Evolutionary conservation across 306 rosid species (phyloP), one percentile per base, ranked within the genome.

Genomic region (Sesbania bispinosa): DNA sequence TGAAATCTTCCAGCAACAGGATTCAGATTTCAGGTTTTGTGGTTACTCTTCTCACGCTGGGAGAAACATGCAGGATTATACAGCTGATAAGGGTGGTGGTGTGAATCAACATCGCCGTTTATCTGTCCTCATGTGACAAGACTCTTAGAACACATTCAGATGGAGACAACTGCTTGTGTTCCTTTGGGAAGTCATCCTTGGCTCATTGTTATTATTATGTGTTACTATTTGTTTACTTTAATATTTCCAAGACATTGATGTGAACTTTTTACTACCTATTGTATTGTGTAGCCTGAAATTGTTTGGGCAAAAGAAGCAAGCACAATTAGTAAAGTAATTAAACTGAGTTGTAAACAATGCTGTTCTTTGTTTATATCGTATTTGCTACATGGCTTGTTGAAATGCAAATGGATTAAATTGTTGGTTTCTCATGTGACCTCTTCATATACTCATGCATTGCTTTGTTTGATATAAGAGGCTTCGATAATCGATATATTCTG

Each of bases 111-210:
- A n/a, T n/a, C n/a, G 41, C 62, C 77, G 27, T 62, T n/a, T 69
- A 45, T 80, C 82, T 19, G 74, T 83, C 58, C 77, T 68, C 69
- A 53, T 67, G 82, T 83, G 78, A 53, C 48, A 77, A 76, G 70
- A 74, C 76, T n/a, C n/a, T n/a, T n/a, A n/a, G n/a, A n/a, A n/a
- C n/a, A n/a, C 58, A 7, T 61, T 73, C 75, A 27, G 77, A 54
- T 57, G 80, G 74, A 57, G 48, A 48, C 50, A 15, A 15, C 21
- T 9, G 30, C 71, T 67, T 74, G 67, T 19, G 58, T 60, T 77
- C 80, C 71, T 57, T 69, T 52, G 92, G 88, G 82, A 87, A 87
- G 91, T 87, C 93, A 90, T 90, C 96, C 89, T 87, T 81, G 91
- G 89, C 93, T 90, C 74, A 42, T 74, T 53, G 67, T 29, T 46